phyloP scores from a whole-genome alignment of 352 stramenopile genomes.

The Phytophthora cactorum region DNA sequence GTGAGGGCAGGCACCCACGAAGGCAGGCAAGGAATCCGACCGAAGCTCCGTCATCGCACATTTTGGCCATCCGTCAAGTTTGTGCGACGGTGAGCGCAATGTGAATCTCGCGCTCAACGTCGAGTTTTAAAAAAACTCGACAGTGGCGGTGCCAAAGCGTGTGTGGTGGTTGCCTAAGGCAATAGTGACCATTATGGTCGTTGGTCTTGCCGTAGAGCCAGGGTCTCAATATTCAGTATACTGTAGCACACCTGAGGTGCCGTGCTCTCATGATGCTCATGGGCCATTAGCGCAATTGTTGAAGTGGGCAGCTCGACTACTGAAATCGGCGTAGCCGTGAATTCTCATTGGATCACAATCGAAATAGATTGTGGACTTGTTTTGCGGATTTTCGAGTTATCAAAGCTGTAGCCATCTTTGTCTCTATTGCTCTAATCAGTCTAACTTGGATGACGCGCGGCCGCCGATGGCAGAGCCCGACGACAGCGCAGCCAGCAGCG shows the following conservation, averaged over 20 bases:
- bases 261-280: neutral
- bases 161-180: constrained; percentile 15
- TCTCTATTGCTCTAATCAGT: constrained; percentile 29
- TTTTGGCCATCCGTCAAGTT: neutral
- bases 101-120: neutral
- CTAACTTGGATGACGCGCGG: constrained; percentile 37
- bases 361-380: neutral
- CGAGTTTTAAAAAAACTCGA: constrained; percentile 3
- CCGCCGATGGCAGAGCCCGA: constrained; percentile 17
- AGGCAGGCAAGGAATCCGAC: too few species aligned
- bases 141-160: constrained; percentile 2
- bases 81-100: constrained; percentile 7
- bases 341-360: neutral
- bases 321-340: neutral
- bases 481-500: constrained; percentile 33
- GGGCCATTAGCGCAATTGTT: neutral
- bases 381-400: neutral
- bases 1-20: too few species aligned
- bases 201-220: constrained; percentile 5
- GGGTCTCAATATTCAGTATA: neutral
- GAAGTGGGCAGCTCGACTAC: neutral
- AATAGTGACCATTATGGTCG: neutral
- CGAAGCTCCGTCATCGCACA: neutral
- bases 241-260: too few species aligned
- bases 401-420: constrained; percentile 14